Conservation (phyloP, 108 stramenopile species). For the Mediolabrus comicus region DNA sequence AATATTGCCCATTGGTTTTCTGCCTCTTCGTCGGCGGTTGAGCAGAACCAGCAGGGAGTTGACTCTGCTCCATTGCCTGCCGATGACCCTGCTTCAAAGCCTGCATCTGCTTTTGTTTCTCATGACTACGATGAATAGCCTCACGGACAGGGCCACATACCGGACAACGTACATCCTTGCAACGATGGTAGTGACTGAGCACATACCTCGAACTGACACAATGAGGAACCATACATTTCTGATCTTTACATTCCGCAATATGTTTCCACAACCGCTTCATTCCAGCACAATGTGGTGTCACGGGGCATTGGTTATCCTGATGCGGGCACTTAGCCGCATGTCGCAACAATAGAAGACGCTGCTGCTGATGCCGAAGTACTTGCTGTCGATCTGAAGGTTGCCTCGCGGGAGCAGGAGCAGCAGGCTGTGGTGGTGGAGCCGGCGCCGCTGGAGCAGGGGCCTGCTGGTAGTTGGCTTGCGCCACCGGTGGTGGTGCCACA, state of each 20-base stretch:
- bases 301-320: constrained; percentile 90
- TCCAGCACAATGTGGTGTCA: constrained; percentile 96
- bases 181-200: constrained; percentile 97
- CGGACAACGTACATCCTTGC: constrained; percentile 96
- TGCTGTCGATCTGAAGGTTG: constrained; percentile 89
- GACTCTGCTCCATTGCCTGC: constrained; percentile 65
- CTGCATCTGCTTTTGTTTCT: constrained; percentile 93
- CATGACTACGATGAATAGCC: constrained; percentile 95
- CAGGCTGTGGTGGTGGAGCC: constrained; percentile 24
- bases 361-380: constrained; percentile 98
- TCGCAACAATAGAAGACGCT: constrained; percentile 93
- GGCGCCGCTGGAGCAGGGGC: constrained; percentile 24
- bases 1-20: constrained; percentile 30
- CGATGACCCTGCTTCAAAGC: constrained; percentile 82
- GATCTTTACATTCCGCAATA: constrained; percentile 98
- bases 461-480: constrained; percentile 46
- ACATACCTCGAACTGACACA: constrained; percentile 98
- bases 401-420: constrained; percentile 22
- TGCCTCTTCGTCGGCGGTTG: constrained; percentile 32
- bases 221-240: constrained; percentile 95
- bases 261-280: constrained; percentile 99
- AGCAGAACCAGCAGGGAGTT: constrained; percentile 16
- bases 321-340: constrained; percentile 99
- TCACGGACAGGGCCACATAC: constrained; percentile 98
- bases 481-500: constrained; percentile 16